A percentile compares a stretch with the other conserved stretches of the same genome.
Evolutionary conservation across 306 rosid genomes (phyloP).

Genomic region (Begonia peltatifolia): DNA sequence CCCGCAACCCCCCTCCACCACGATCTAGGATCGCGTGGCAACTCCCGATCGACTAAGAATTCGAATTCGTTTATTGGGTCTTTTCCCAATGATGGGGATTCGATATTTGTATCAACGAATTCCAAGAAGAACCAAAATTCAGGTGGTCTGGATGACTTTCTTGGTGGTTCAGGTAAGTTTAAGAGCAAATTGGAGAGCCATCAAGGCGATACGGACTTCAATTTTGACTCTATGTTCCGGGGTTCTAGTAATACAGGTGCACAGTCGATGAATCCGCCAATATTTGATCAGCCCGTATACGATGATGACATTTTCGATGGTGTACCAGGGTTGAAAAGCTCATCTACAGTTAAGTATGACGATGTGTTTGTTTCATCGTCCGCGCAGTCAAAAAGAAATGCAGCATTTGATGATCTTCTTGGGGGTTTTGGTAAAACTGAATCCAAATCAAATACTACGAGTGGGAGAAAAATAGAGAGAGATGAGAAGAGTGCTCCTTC

Average conservation of each 20-base stretch:
- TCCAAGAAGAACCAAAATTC: constrained; percentile 26
- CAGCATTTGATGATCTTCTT: constrained; percentile 70
- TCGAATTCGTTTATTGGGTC: constrained; percentile 31
- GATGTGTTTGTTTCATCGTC: constrained; percentile 43
- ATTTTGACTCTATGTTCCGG: constrained; percentile 50
- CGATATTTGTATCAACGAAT: constrained; percentile 31
- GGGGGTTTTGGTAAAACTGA: constrained; percentile 68
- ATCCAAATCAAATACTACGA: constrained; percentile 33
- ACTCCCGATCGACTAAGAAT: constrained; percentile 36
- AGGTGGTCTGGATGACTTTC: constrained; percentile 34
- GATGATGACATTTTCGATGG: constrained; percentile 86
- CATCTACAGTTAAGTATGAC: constrained; percentile 40
- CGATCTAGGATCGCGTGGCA: constrained; percentile 49
- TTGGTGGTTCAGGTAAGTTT: constrained; percentile 27
- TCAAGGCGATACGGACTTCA: constrained; percentile 29
- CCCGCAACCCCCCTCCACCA: constrained; percentile 15
- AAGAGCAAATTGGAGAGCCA: constrained; percentile 32
- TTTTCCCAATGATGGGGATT: constrained; percentile 32
- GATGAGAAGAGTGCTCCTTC: constrained; percentile 29
- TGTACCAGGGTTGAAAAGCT: constrained; percentile 65
- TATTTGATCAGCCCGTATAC: constrained; percentile 65
- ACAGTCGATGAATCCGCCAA: constrained; percentile 38
- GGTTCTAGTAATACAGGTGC: constrained; percentile 24
- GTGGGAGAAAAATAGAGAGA: constrained; percentile 30
- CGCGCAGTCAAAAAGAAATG: constrained; percentile 25